Conservation (phyloP, 345 rosid genomes). For the Erodium maritimum region DNA sequence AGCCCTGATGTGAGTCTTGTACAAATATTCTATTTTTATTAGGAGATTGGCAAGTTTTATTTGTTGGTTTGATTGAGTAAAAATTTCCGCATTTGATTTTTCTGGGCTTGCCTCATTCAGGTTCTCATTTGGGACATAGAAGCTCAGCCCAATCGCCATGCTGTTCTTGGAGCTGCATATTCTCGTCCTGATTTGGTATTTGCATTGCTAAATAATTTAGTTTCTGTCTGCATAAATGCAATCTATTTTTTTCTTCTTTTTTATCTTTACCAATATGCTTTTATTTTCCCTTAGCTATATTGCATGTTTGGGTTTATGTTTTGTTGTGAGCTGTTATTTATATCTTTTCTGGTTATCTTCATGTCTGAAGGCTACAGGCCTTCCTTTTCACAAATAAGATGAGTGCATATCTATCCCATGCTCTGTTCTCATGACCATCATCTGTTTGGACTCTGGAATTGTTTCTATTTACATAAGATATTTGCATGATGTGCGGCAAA, state of each 20-base stretch:
- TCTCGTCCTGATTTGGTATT: conserved; percentile 95
- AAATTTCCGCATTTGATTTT: not conserved
- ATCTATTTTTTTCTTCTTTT: too few species aligned
- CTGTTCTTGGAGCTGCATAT: conserved; percentile 83
- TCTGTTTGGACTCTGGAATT: too few species aligned
- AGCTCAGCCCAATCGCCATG: conserved; percentile 98
- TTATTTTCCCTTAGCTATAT: not conserved
- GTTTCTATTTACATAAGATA: too few species aligned
- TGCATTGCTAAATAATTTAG: too few species aligned
- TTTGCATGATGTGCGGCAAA: too few species aligned
- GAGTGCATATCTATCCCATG: too few species aligned
- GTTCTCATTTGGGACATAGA: conserved; percentile 99
- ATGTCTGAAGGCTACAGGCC: too few species aligned
- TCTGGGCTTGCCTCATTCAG: conserved; percentile 27
- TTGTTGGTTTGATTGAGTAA: conserved; percentile 6
- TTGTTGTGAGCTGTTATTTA: too few species aligned
- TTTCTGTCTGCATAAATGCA: not conserved
- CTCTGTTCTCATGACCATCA: too few species aligned
- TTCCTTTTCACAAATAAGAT: too few species aligned
- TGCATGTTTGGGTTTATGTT: not conserved
- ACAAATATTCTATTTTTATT: not conserved
- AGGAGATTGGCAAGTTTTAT: not conserved
- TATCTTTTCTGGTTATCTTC: too few species aligned
- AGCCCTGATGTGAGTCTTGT: conserved; percentile 70
- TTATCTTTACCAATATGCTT: too few species aligned